Evolutionary conservation across 805 yeast genomes (phyloP), one percentile per base, ranked within the genome.

Genomic region (Lipomyces anomalus): DNA sequence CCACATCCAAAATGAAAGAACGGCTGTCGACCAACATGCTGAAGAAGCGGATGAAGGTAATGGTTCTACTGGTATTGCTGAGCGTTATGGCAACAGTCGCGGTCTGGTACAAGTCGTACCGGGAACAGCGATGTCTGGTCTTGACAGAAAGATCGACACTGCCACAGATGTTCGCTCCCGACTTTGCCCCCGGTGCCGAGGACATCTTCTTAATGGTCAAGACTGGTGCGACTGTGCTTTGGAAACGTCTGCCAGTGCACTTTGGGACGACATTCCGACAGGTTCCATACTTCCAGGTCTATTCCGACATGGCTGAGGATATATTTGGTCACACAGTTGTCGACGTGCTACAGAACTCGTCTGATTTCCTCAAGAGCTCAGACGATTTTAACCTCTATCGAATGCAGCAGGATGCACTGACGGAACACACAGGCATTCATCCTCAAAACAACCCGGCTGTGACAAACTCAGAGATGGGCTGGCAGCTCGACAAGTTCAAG

Each of bases 401-500:
- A n/a, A 37, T 47, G 2, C 49, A 47, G 42, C 52, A 39, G 40
- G 52, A 44, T 23, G 23, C 40, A 39, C 34, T 29, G 13, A 34
- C 28, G 22, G 23, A 21, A 35, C 52, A 40, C 17, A 20, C 48
- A 18, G 44, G 40, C 35, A 35, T 38, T 4, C 38, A 37, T 3
- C 45, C 48, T 11, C 40, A 47, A 18, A 45, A 43, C 22, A 36
- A 47, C 34, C 24, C 22, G 13, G 49, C 42, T 4, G n/a, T n/a
- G n/a, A 22, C 38, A 4, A 6, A 21, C 4, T 30, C 18, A 7
- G 35, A 43, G n/a, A 42, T 26, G 24, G 67, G 67, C 39, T 65
- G 69, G 68, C 51, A 47, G 6, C 52, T 62, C 17, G 70, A 67
- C 50, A 58, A 58, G 49, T 67, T 57, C 58, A 67, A 67, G 57